Evolutionary conservation across 805 yeast genomes (phyloP), one percentile per base, ranked within the genome.

Genomic region (Pichia cephalocereana): DNA sequence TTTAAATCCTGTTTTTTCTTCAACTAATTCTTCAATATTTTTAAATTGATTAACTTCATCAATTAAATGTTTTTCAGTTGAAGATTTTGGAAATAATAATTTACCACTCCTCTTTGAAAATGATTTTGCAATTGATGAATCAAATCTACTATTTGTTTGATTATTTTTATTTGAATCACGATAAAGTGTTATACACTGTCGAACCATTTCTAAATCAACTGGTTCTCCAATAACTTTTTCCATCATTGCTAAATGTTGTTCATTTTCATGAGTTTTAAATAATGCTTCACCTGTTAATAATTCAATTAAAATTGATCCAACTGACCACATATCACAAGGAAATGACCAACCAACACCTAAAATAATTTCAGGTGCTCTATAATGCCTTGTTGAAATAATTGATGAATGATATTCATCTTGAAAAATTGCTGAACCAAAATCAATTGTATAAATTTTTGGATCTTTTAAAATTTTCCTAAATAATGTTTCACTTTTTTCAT

Each of bases 281-380:
- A 93, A 69, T 0, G 97, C 96, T 60, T 88, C 96, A 28, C 99
- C 99, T 18, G 95, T 87, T 38, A 86, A 82, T 44, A 93, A 68
- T 67, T 93, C 99, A 10, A 88, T 90, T 36, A 93, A 68, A 15
- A 93, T 87, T 64, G 98, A 91, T 1, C 96, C 99, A 41, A 93
- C 74, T 1, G 96, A 86, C 99, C 99, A 93, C 69, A 91, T 71
- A 64, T 93, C 99, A 64, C 98, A 91, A 1, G 97, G 95, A 57
- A 77, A 89, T 8, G 96, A 85, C 98, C 99, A 93, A 18, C 97
- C 96, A n/a, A 79, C 74, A 2, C 96, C 96, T 31, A 93, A 68
- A 1, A 91, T 88, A 53, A 93, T 89, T 63, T 93, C 99, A 0
- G 99, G 99, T 0, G 99, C 99, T 46, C 99, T 71, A 65, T 93